These are phyloP conservation scores for Talaromyces sp. DNA, from an alignment of 2,329 filamentous ascomycete species.

Conservation along the genomic window DNA sequence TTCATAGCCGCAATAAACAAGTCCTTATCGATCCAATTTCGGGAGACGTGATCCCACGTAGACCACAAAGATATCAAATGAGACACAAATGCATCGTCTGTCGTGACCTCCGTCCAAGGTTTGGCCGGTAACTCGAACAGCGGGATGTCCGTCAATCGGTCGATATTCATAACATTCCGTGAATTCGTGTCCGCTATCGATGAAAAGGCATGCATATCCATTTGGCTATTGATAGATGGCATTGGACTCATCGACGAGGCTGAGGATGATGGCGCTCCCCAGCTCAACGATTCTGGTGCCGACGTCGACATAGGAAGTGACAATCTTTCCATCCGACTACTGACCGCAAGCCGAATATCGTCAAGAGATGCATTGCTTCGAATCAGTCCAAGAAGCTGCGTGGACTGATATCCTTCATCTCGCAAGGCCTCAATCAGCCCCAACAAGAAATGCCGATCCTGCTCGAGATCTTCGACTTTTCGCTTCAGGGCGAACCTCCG, in stretches of 20 bases:
- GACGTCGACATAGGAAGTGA: slow-evolving; percentile 16
- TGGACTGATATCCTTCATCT: slow-evolving; percentile 18
- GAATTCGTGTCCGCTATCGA: neutral
- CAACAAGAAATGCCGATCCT: slow-evolving; percentile 14
- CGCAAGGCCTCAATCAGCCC: slow-evolving; percentile 15
- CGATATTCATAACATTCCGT: slow-evolving; percentile 18
- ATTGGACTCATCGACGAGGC: neutral
- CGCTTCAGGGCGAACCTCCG: slow-evolving; percentile 17
- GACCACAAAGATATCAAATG: slow-evolving; percentile 34
- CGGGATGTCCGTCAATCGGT: slow-evolving; percentile 20
- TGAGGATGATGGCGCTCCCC: slow-evolving; percentile 1
- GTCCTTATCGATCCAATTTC: slow-evolving; percentile 31
- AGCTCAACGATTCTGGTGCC: slow-evolving; percentile 18
- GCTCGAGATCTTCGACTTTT: slow-evolving; percentile 18
- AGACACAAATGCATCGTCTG: slow-evolving; percentile 30
- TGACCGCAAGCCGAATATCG: slow-evolving; percentile 23
- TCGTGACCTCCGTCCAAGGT: slow-evolving; percentile 34
- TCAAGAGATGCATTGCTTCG: slow-evolving; percentile 25
- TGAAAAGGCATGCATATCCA: neutral
- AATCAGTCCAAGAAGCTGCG: slow-evolving; percentile 25
- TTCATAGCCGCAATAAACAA: slow-evolving; percentile 31
- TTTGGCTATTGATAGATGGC: neutral
- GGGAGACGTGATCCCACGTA: slow-evolving; percentile 30
- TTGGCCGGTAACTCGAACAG: slow-evolving; percentile 22
- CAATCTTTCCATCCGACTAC: slow-evolving; percentile 3